A percentile compares a stretch with the other conserved stretches of the same genome.
Conservation (phyloP, 2,329 filamentous ascomycete species). For the Bisporella sp. region DNA sequence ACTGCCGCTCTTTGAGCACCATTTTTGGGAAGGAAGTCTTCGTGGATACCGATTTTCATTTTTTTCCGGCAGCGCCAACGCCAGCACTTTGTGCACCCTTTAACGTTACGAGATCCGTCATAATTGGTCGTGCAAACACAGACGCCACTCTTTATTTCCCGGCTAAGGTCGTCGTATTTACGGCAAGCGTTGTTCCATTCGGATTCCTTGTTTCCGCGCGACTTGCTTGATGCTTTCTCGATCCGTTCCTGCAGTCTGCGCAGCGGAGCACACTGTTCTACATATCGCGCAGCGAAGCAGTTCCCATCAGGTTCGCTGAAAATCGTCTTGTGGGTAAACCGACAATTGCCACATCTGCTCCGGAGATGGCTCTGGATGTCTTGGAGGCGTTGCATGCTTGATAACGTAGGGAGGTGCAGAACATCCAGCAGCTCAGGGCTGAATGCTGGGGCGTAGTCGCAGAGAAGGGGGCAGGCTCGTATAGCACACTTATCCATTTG, state of each 20-base stretch:
- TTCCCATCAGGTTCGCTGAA: constrained; percentile 35
- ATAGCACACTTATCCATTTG: constrained; percentile 43
- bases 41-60: constrained; percentile 40
- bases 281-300: constrained; percentile 26
- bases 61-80: constrained; percentile 28
- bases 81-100: constrained; percentile 38
- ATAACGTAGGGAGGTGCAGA: constrained; percentile 40
- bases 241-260: constrained; percentile 29
- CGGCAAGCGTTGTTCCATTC: constrained; percentile 31
- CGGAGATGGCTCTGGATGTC: constrained; percentile 43
- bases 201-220: constrained; percentile 28
- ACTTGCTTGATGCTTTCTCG: constrained; percentile 22
- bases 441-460: constrained; percentile 45
- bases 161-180: constrained; percentile 31
- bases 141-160: constrained; percentile 23
- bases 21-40: constrained; percentile 40
- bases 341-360: constrained; percentile 24
- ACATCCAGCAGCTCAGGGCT: constrained; percentile 42
- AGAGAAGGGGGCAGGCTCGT: constrained; percentile 37
- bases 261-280: constrained; percentile 24
- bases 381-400: constrained; percentile 44
- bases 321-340: constrained; percentile 31
- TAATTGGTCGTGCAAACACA: constrained; percentile 25
- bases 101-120: constrained; percentile 22
- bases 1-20: constrained; percentile 32